phyloP scores from a whole-genome alignment of 169 alveolate genomes.

The Eimeria maxima region DNA sequence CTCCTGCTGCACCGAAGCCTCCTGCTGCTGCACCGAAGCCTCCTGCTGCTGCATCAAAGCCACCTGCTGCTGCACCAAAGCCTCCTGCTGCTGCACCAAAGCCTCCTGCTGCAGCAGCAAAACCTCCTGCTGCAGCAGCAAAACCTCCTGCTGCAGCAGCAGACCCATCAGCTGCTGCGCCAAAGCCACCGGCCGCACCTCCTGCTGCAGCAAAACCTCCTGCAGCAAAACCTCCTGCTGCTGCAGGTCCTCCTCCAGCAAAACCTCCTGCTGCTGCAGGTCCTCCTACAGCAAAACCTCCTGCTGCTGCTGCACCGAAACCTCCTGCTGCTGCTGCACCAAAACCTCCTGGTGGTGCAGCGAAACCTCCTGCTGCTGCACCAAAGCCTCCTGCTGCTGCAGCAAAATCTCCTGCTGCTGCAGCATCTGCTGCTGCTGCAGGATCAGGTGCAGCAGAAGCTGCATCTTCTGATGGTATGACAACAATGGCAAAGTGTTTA shows the following conservation, averaged over 20 bases:
- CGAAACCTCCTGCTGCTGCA: background rate
- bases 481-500: no score
- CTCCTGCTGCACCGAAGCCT: constrained; percentile 7
- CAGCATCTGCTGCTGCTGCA: constrained; percentile 29
- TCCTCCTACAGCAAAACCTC: background rate
- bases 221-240: constrained; percentile 21
- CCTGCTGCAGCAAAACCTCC: no score
- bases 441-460: background rate
- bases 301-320: background rate
- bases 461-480: background rate
- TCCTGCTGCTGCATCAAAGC: constrained; percentile 6
- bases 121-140: background rate
- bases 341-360: background rate
- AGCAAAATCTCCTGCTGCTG: background rate
- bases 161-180: background rate
- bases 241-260: no score
- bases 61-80: background rate
- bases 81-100: background rate
- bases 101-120: background rate
- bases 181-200: background rate
- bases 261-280: constrained; percentile 28
- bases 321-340: background rate
- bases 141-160: constrained; percentile 16
- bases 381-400: background rate
- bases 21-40: constrained; percentile 26